Evolutionary conservation across 2,329 filamentous ascomycete genomes (phyloP), one percentile per base, ranked within the genome.

Genomic region (Xylariaceae sp.): DNA sequence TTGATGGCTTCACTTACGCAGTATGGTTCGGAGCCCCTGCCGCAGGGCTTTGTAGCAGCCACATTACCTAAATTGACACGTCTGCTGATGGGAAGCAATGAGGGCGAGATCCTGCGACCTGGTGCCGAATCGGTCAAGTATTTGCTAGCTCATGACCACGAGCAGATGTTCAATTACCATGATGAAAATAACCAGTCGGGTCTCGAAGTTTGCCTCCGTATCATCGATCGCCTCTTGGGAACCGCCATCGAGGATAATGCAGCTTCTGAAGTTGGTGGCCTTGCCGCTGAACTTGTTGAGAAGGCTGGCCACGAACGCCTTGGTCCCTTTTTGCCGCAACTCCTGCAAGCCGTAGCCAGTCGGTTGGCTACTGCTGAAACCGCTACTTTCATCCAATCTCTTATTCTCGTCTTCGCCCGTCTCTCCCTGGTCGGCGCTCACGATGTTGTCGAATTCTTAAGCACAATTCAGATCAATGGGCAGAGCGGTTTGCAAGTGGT

Each of bases 381-480:
- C 40, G 89, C 93, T 0, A 86, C 88, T 6, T 95, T 99, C 69
- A 97, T 99, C 59, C 94, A 99, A 74, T 96, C 91, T 48, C 77
- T 99, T 44, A 97, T 96, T 49, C 81, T 97, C 5, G 94, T 99
- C 1, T 99, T 99, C 72, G 94, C 93, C 2, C 86, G 93, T 37
- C 80, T 99, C 7, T 93, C 92, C 8, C 81, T 97, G 11, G 85
- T 89, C 43, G 92, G 91, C 41, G 89, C 93, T 8, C 84, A 85
- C 20, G 94, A 97, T 65, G 92, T 99, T 2, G 88, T 97, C 11
- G 87, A 94, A 50, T 99, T 99, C 75, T 79, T 99, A 26, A 88
- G 88, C 56, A 87, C 91, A 66, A 87, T 96, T 58, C 83, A 91
- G 63, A 89, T 97, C 60, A 84, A 85, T 41, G 87, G 86, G 15